phyloP scores from a whole-genome alignment of 306 rosid genomes.

The Cucumis melo region DNA sequence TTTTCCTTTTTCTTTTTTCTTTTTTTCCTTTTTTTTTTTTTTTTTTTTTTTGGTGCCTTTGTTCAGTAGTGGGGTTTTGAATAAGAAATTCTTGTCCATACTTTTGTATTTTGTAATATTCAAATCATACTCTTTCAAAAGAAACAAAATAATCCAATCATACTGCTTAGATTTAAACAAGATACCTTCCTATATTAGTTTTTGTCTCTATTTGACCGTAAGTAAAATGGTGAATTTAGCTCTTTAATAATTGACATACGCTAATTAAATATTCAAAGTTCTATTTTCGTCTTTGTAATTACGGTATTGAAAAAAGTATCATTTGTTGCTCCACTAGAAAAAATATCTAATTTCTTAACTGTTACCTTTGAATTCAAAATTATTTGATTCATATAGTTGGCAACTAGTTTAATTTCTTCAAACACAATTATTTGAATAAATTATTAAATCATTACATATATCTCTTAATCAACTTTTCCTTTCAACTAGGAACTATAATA shows the following conservation, averaged over 20 bases:
- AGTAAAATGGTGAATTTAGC: no score
- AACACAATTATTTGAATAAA: neutral
- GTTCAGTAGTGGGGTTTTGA: neutral
- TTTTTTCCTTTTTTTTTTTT: no score
- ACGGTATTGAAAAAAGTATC: no score
- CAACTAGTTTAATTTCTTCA: neutral
- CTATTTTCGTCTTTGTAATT: no score
- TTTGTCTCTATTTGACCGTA: no score
- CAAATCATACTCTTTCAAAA: neutral
- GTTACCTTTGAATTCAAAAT: neutral
- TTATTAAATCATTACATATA: neutral
- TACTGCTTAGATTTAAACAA: neutral
- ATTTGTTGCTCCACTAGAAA: neutral
- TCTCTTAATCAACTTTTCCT: neutral
- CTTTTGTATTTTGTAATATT: neutral
- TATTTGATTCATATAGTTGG: neutral
- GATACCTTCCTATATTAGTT: no score
- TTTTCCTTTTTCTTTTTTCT: no score
- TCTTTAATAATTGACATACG: no score
- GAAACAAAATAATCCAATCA: neutral
- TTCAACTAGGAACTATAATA: neutral
- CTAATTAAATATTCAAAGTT: no score
- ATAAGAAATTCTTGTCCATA: neutral
- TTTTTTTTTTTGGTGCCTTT: neutral
- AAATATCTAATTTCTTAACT: neutral